Conservation (phyloP, 2,329 filamentous ascomycete genomes). For the Monilinia vaccinii-corymbosi region DNA sequence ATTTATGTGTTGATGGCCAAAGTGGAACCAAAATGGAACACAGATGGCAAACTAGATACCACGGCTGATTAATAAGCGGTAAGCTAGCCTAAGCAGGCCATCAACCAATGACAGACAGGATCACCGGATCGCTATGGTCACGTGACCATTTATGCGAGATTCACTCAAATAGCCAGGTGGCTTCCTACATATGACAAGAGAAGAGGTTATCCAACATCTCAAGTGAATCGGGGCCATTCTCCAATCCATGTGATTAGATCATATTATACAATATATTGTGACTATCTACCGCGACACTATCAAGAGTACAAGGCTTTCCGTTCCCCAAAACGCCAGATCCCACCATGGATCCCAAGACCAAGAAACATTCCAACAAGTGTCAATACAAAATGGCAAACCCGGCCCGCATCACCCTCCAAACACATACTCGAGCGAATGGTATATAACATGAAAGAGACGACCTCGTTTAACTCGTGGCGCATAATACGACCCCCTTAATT, state of each 20-base stretch:
- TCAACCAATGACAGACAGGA: neutral
- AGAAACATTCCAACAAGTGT: neutral
- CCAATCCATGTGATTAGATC: no score
- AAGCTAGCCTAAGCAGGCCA: no score
- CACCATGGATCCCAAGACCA: neutral
- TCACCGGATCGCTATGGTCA: no score
- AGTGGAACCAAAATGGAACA: constrained; percentile 1
- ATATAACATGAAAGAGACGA: constrained; percentile 4
- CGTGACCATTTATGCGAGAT: no score
- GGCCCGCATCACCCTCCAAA: neutral
- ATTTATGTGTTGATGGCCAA: neutral
- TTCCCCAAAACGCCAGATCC: neutral
- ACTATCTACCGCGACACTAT: neutral
- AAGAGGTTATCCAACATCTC: no score
- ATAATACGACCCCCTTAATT: constrained; percentile 1
- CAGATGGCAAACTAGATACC: neutral
- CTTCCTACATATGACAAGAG: no score
- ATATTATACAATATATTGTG: neutral
- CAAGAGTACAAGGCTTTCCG: neutral
- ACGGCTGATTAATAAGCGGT: neutral
- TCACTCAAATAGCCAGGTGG: no score
- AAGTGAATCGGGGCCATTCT: no score
- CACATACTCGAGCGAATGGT: neutral
- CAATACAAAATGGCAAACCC: neutral
- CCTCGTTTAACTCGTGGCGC: constrained; percentile 6